Percentiles rank a stretch among this genome's conserved stretches.
Evolutionary conservation across 306 rosid genomes (phyloP).

Genomic region (Arachis stenosperma): DNA sequence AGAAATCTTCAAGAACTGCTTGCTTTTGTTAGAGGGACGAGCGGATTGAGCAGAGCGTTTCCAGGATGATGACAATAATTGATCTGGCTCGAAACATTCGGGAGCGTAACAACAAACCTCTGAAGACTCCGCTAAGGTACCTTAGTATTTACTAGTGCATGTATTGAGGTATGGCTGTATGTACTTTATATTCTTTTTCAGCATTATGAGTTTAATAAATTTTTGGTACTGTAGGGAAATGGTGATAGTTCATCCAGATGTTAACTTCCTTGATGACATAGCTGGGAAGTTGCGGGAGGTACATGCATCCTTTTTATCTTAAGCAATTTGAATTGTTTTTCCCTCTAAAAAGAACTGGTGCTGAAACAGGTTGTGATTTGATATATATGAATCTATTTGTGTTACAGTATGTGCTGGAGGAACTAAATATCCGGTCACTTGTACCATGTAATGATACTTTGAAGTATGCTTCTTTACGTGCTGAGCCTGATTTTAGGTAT

Average conservation of each 20-base stretch:
- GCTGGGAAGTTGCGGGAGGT: constrained; percentile 92
- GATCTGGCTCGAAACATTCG: constrained; percentile 96
- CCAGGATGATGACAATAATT: constrained; percentile 92
- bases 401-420: constrained; percentile 85
- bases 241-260: constrained; percentile 94
- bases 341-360: not conserved
- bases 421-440: constrained; percentile 84
- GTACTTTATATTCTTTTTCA: not conserved
- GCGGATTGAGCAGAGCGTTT: constrained; percentile 86
- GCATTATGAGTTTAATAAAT: not conserved
- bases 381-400: constrained; percentile 39
- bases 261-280: constrained; percentile 84
- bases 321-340: not conserved
- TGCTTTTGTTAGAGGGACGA: constrained; percentile 67
- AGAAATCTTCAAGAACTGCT: constrained; percentile 8
- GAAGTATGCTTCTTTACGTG: constrained; percentile 85
- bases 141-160: constrained; percentile 24
- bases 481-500: constrained; percentile 96
- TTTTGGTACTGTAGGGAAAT: constrained; percentile 67
- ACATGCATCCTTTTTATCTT: constrained; percentile 23
- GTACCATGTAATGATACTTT: constrained; percentile 83
- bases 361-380: constrained; percentile 22
- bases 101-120: constrained; percentile 94
- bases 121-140: constrained; percentile 90
- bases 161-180: not conserved